Evolutionary conservation across 805 yeast genomes (phyloP).

Genomic region (Sugiyamaella valdiviana): DNA sequence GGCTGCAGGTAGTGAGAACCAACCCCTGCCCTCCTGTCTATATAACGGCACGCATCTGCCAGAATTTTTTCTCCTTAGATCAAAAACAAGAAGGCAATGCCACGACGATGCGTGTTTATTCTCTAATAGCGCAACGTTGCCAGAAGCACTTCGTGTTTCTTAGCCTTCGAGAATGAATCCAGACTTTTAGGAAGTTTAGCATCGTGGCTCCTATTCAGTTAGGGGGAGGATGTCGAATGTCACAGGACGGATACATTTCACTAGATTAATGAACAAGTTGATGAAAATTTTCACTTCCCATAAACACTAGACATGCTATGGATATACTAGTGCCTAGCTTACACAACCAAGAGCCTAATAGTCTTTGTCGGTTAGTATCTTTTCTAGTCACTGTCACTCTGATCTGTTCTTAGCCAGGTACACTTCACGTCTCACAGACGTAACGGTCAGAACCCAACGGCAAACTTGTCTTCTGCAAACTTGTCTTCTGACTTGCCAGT

Average conservation of each 20-base stretch:
- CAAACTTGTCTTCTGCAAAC: too few species aligned
- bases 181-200: conserved; percentile 33
- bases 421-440: too few species aligned
- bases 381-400: too few species aligned
- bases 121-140: conserved; percentile 32
- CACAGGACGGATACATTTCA: conserved; percentile 31
- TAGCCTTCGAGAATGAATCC: conserved; percentile 32
- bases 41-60: conserved; percentile 2
- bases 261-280: not conserved
- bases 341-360: too few species aligned
- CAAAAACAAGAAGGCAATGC: conserved; percentile 34
- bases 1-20: too few species aligned
- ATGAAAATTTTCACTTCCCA: too few species aligned
- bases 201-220: conserved; percentile 24
- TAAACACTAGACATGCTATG: not conserved
- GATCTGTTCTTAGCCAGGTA: too few species aligned
- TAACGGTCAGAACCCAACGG: too few species aligned
- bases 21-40: conserved; percentile 6
- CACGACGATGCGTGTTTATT: conserved; percentile 31
- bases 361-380: too few species aligned
- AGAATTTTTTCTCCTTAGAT: conserved; percentile 26
- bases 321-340: too few species aligned
- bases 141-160: conserved; percentile 25
- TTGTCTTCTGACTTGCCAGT: too few species aligned
- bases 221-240: conserved; percentile 30